These are phyloP conservation scores for Harringtonia lauricola DNA, from an alignment of 2,329 filamentous ascomycete species.

Conservation along the genomic window DNA sequence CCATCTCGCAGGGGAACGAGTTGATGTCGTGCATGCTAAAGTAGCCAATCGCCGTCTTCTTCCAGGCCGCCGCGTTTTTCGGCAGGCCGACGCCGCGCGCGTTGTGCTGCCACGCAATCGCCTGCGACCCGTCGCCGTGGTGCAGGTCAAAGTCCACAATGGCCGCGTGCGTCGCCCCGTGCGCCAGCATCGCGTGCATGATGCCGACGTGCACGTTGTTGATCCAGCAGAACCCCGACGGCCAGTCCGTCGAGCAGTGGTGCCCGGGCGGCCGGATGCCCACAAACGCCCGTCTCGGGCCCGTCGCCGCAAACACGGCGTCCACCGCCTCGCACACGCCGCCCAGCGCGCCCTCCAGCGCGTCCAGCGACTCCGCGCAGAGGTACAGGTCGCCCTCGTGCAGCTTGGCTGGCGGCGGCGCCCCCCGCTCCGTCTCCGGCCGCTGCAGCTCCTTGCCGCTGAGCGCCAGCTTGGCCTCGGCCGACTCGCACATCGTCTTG, in stretches of 20 bases:
- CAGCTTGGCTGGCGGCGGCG: constrained; percentile 42
- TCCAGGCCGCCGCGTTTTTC: constrained; percentile 64
- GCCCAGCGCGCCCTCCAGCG: constrained; percentile 83
- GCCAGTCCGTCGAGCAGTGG: constrained; percentile 81
- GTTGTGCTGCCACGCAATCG: constrained; percentile 88
- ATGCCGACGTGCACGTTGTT: constrained; percentile 98
- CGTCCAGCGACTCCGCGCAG: constrained; percentile 72
- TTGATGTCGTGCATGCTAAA: constrained; percentile 98
- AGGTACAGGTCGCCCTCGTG: constrained; percentile 90
- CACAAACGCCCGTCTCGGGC: constrained; percentile 65
- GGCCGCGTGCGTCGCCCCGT: constrained; percentile 85
- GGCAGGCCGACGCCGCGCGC: constrained; percentile 49
- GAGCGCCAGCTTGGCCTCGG: constrained; percentile 65
- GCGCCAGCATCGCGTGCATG: constrained; percentile 71
- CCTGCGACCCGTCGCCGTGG: constrained; percentile 90
- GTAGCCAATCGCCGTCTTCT: constrained; percentile 84
- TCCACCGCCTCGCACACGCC: constrained; percentile 92
- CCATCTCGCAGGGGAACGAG: constrained; percentile 89
- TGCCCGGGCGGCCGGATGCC: constrained; percentile 89
- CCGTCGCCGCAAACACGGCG: constrained; percentile 49
- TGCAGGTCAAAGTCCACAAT: constrained; percentile 90
- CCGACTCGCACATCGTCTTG: constrained; percentile 70
- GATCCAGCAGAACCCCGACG: constrained; percentile 96
- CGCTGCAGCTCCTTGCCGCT: constrained; percentile 70
- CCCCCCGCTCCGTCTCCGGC: constrained; percentile 46